A percentile compares a stretch with the other conserved stretches of the same genome.
These are phyloP conservation scores for Beauveria medogensis DNA, from an alignment of 2,329 filamentous ascomycete genomes.

Conservation along the genomic window DNA sequence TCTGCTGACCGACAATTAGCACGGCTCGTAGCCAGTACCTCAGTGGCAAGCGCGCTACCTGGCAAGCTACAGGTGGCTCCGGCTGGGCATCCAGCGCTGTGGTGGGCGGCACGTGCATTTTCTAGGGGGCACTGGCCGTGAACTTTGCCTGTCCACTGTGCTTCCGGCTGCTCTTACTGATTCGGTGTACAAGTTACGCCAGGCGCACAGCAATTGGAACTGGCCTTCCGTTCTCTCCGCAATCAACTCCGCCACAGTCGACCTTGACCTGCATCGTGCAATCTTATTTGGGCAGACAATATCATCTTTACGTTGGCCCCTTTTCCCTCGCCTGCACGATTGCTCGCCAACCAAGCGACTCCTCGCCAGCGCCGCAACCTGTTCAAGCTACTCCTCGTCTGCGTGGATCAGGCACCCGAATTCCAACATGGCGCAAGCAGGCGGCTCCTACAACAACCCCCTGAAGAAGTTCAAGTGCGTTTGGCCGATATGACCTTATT, in stretches of 20 bases:
- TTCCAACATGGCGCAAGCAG: conserved; percentile 67
- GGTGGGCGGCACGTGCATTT: not conserved
- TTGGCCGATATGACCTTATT: not conserved
- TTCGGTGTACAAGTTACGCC: not conserved
- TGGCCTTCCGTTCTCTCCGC: conserved; percentile 5
- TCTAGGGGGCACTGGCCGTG: not conserved
- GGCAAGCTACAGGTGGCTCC: not conserved
- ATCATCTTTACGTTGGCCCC: conserved; percentile 19
- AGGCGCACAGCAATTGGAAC: not conserved
- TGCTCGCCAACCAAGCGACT: not conserved
- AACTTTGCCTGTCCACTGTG: not conserved
- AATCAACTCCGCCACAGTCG: conserved; percentile 7
- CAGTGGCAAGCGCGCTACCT: too few species aligned
- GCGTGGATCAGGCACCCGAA: conserved; percentile 13
- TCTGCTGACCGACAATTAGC: not conserved
- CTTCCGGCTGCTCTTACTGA: conserved; percentile 7
- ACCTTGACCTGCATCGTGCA: conserved; percentile 9
- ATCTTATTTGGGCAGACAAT: conserved; percentile 16
- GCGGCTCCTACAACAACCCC: conserved; percentile 93
- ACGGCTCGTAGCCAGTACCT: not conserved
- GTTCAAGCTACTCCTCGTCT: conserved; percentile 10
- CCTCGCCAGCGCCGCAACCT: not conserved
- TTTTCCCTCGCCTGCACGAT: not conserved
- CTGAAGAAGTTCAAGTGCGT: conserved; percentile 99
- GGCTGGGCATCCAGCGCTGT: not conserved